A percentile compares a stretch with the other conserved stretches of the same genome.
Evolutionary conservation across 345 rosid species (phyloP).

Genomic region (Limnanthes douglasii): DNA sequence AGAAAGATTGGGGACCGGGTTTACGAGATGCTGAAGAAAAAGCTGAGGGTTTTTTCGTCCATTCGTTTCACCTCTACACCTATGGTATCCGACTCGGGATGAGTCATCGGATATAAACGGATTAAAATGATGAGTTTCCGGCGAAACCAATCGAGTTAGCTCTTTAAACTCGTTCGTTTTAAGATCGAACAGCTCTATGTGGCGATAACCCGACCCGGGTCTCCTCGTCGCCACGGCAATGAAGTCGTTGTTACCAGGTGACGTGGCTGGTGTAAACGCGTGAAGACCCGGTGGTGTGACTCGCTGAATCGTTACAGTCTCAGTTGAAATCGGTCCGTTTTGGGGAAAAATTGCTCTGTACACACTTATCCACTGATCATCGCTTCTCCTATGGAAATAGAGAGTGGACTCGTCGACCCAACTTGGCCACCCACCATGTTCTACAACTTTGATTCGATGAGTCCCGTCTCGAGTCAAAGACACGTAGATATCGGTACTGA

Average conservation of each 20-base stretch:
- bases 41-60: conserved; percentile 25
- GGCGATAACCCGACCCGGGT: conserved; percentile 42
- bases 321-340: conserved; percentile 12
- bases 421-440: conserved; percentile 87
- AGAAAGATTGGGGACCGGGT: conserved; percentile 35
- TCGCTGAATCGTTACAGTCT: conserved; percentile 34
- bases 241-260: conserved; percentile 57
- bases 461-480: conserved; percentile 70
- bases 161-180: conserved; percentile 35
- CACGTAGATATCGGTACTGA: conserved; percentile 55
- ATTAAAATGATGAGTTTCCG: conserved; percentile 57
- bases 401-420: conserved; percentile 72
- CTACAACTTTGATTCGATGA: conserved; percentile 52
- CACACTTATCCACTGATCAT: conserved; percentile 68
- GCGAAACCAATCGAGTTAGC: conserved; percentile 57
- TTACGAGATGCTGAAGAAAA: conserved; percentile 44
- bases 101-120: conserved; percentile 82
- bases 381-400: conserved; percentile 58
- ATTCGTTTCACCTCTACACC: conserved; percentile 41
- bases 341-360: conserved; percentile 36
- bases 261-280: conserved; percentile 85
- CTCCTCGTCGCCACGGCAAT: conserved; percentile 77
- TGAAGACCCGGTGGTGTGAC: conserved; percentile 78
- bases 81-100: conserved; percentile 62
- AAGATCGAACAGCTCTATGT: conserved; percentile 59